These are phyloP conservation scores for Magnolia changhungtana DNA, from an alignment of 164 flowering plant genomes.

Conservation along the genomic window DNA sequence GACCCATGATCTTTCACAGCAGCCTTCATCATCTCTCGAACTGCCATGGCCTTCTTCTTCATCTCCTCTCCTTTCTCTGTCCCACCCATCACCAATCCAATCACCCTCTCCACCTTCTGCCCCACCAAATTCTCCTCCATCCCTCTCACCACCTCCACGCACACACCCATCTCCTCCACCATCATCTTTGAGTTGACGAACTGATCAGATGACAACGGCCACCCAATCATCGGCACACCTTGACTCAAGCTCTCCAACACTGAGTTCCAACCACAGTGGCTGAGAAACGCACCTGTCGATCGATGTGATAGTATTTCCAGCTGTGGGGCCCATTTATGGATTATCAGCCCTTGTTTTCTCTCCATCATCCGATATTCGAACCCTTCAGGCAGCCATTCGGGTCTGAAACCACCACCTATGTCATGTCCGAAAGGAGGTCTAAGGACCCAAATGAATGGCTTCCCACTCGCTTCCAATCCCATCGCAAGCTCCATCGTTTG, in stretches of 20 bases:
- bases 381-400: constrained; percentile 20
- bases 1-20: not conserved
- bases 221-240: constrained; percentile 9
- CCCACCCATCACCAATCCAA: constrained; percentile 1
- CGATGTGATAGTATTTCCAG: constrained; percentile 7
- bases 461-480: constrained; percentile 4
- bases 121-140: not conserved
- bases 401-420: constrained; percentile 10
- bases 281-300: constrained; percentile 9
- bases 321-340: constrained; percentile 13
- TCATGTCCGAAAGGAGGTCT: constrained; percentile 23
- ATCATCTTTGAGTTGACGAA: constrained; percentile 9
- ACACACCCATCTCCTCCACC: constrained; percentile 13
- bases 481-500: constrained; percentile 6
- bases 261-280: constrained; percentile 16
- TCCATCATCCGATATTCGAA: constrained; percentile 13
- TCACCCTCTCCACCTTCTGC: not conserved
- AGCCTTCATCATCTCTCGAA: not conserved
- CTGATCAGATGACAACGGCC: constrained; percentile 11
- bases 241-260: constrained; percentile 12
- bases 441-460: constrained; percentile 6
- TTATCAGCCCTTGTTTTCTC: constrained; percentile 5
- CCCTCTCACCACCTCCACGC: constrained; percentile 9
- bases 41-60: not conserved
- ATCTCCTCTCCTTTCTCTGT: constrained; percentile 4